Base-by-base conservation (phyloP, 23 red algal genomes). In the Gracilaria domingensis region DNA sequence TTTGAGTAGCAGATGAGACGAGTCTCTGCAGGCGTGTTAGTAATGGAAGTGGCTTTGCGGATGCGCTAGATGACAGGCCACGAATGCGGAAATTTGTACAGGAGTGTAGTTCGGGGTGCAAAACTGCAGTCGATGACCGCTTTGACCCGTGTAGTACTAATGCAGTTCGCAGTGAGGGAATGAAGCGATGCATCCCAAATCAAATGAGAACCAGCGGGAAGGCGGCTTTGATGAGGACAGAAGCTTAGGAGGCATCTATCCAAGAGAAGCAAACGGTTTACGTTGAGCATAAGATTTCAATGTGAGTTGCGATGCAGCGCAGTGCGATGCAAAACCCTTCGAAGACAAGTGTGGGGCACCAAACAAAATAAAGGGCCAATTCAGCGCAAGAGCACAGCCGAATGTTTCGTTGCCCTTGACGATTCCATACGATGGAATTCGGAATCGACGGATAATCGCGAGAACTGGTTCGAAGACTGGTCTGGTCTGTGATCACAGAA, bases 21-120 rank as follows among this genome's bases (percentile, higher is more conserved):
- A 77, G 72, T 51, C 72, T 45, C 72, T 77, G 72, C 26, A 77
- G 38, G 72, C 72, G 72, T n/a, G 72, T 30, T 25, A 77, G n/a
- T 25, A 77, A 17, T 24, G 72, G 26, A 30, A 77, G 72, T 77
- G 72, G 72, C 34, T 77, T 77, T 2, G 72, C 2, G 72, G 72
- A 77, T 77, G 72, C 72, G 50, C 40, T 77, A 49, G 72, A 77
- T 28, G 72, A 77, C 7, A 77, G 50, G 21, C 20, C 1, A n/a
- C 72, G 72, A 50, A 50, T 49, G 3, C n/a, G 72, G 18, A 39
- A 51, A 34, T 77, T 45, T 30, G 21, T 30, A 8, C 40, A 18
- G 26, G 2, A 8, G 8, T 23, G 42, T 14, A 51, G 42, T 23
- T 77, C n/a, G 12, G 72, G 38, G 42, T 26, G 39, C 45, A 77